Evolutionary conservation across 768 basidiomycete species (phyloP).

Genomic region (Chalciporus sphaerocephalus): DNA sequence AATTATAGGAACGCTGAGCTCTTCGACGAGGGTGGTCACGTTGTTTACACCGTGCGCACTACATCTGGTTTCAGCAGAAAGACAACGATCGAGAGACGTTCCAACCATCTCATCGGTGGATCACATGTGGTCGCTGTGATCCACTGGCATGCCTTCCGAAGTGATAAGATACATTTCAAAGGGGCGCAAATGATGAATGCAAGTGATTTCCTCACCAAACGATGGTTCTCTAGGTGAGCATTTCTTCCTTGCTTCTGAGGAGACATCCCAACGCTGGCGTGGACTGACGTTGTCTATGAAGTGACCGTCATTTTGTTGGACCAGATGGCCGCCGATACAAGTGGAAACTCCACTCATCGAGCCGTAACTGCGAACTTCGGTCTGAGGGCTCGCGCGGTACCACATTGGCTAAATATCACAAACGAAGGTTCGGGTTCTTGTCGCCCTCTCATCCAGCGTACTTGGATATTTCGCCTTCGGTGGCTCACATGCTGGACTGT

Average conservation of each 20-base stretch:
- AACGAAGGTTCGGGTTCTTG: neutral
- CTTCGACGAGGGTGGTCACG: neutral
- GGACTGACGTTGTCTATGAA: neutral
- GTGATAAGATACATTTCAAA: conserved; percentile 18
- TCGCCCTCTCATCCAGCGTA: conserved; percentile 5
- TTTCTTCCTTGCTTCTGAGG: neutral
- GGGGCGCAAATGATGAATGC: conserved; percentile 18
- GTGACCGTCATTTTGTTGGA: conserved; percentile 21
- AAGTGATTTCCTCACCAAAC: conserved; percentile 1
- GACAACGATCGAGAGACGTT: neutral
- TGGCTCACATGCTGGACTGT: conserved; percentile 10
- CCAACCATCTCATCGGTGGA: neutral
- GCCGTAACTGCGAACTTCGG: conserved; percentile 2
- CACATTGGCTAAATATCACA: neutral
- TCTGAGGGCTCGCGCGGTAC: neutral
- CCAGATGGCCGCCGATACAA: conserved; percentile 24
- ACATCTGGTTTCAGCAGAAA: neutral
- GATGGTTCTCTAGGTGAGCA: neutral
- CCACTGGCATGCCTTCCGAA: conserved; percentile 18
- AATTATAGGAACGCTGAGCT: neutral
- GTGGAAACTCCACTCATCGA: conserved; percentile 15
- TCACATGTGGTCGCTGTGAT: conserved; percentile 22
- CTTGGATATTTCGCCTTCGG: conserved; percentile 5
- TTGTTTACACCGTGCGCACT: neutral
- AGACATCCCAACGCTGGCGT: no score